Conservation (phyloP, 345 rosid species). For the Gossypium mustelinum region DNA sequence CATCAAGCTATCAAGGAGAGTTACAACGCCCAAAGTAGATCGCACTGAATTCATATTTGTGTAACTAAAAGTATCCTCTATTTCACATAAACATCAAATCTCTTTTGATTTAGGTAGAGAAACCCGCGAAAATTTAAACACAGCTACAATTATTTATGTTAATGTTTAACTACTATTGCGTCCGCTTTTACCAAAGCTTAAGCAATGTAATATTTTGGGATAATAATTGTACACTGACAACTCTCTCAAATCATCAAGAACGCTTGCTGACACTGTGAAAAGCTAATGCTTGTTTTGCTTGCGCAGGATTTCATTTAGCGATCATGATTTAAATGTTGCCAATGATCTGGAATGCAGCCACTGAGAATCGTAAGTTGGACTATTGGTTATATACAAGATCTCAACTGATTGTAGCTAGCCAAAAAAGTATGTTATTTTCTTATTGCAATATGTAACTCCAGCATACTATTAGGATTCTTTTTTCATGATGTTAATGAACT, state of each 20-base stretch:
- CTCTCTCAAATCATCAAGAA: background rate
- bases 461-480: constrained; percentile 7
- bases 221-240: background rate
- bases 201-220: background rate
- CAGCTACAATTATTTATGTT: background rate
- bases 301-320: constrained; percentile 26
- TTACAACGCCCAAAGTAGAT: constrained; percentile 38
- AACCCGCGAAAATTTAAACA: background rate
- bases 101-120: background rate
- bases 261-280: constrained; percentile 5
- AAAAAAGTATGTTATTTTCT: background rate
- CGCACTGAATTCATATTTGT: background rate
- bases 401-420: constrained; percentile 8
- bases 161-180: background rate
- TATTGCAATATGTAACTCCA: background rate
- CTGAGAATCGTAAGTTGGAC: constrained; percentile 39
- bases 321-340: constrained; percentile 26
- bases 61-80: background rate
- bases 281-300: constrained; percentile 19
- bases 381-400: constrained; percentile 16
- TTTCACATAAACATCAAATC: background rate
- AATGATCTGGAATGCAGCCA: constrained; percentile 24
- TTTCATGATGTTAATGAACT: constrained; percentile 6
- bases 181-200: background rate
- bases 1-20: constrained; percentile 31